Base-by-base conservation (phyloP, 768 basidiomycete genomes). In the Boletus subcaerulescens region DNA sequence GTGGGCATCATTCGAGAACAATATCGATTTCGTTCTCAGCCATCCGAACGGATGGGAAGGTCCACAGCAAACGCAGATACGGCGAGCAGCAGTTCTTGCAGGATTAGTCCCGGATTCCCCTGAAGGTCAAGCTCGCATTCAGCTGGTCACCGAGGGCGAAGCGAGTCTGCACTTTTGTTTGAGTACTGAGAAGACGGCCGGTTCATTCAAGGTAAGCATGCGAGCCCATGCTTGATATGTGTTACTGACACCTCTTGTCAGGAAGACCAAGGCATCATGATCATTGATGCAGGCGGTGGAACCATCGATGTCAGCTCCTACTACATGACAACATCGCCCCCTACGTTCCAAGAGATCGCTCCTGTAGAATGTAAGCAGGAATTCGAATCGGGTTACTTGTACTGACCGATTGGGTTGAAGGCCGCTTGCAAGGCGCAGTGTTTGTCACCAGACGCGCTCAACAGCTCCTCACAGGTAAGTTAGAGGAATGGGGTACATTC, bases 231-330 rank as follows among this genome's bases (percentile, higher is more conserved):
- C 41, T 41, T 20, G 17, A 43, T 24, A 14, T 7, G 5, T 26
- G 17, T 49, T 0, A 24, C 54, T 61, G 32, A 62, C 29, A 9
- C 5, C 6, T 15, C 14, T 29, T 22, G 29, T 40, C 56, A 82
- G 79, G 69, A 65, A 14, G 76, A 76, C 13, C 64, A 79, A 43
- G 80, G 78, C 1, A 69, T 83, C 4, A 68, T 81, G 53, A 71
- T 85, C 33, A 77, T 85, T n/a, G 82, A 86, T 54, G 81, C 83
- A 4, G 84, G 84, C 8, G 82, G 82, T 41, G 84, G 82, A 18
- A 86, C 83, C 0, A 72, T 86, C 26, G 84, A 86, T 56, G 70
- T 85, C 39, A 84, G 80, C 54, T 73, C 79, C 13, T 86, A 85
- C 52, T 73, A 73, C 31, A 74, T 76, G 60, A 62, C 63, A n/a